A percentile compares a stretch with the other conserved stretches of the same genome.
Conservation (phyloP, 805 yeast genomes). For the Kodamaea neixiangensis region DNA sequence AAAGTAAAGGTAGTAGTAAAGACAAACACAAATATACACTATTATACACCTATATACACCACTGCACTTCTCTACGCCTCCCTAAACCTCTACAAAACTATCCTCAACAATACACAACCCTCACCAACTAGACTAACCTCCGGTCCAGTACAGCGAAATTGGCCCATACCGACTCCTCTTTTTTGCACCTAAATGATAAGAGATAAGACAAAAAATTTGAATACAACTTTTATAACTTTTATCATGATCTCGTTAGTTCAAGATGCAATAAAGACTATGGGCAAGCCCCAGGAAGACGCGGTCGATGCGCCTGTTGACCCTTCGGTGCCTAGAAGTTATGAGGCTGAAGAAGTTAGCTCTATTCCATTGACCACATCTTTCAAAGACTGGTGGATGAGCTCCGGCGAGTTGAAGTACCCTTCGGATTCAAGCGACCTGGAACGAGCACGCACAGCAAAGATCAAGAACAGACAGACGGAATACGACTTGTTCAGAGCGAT, state of each 20-base stretch:
- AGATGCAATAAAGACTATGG: slow-evolving; percentile 29
- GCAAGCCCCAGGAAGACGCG: slow-evolving; percentile 16
- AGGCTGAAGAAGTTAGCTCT: slow-evolving; percentile 15
- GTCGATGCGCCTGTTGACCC: background rate
- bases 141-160: too few species aligned
- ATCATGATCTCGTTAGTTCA: slow-evolving; percentile 14
- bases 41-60: too few species aligned
- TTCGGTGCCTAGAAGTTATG: background rate
- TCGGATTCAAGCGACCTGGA: slow-evolving; percentile 12
- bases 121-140: too few species aligned
- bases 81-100: too few species aligned
- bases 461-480: slow-evolving; percentile 30
- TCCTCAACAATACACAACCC: too few species aligned
- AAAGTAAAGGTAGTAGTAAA: too few species aligned
- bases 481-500: slow-evolving; percentile 36
- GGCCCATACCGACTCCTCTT: background rate
- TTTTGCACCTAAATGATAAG: background rate
- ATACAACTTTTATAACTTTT: background rate
- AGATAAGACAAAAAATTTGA: background rate
- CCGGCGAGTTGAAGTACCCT: slow-evolving; percentile 24
- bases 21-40: too few species aligned
- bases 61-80: too few species aligned
- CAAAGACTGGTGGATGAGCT: slow-evolving; percentile 41
- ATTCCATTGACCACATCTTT: slow-evolving; percentile 28
- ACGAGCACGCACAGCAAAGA: slow-evolving; percentile 20